These are phyloP conservation scores for Aulographum hederae DNA, from an alignment of 2,329 filamentous ascomycete species.

Conservation along the genomic window DNA sequence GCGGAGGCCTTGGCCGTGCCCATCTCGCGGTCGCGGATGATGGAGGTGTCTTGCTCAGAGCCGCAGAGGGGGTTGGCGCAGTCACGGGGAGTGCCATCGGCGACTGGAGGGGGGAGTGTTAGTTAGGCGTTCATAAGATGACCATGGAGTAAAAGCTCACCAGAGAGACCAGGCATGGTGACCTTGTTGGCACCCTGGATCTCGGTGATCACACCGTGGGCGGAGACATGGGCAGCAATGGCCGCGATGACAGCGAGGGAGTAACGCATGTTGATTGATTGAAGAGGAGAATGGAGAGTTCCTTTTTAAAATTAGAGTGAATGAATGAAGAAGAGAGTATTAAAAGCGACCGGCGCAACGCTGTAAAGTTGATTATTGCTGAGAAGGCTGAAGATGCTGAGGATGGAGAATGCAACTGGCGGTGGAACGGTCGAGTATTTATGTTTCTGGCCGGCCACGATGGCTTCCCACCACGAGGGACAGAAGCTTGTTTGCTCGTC, in stretches of 20 bases:
- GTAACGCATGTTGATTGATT: constrained; percentile 27
- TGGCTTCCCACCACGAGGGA: no score
- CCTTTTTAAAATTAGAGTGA: background rate
- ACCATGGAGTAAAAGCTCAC: constrained; percentile 13
- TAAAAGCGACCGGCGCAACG: constrained; percentile 1
- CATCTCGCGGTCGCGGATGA: constrained; percentile 45
- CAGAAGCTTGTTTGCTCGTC: no score
- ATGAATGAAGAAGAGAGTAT: background rate
- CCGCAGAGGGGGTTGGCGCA: constrained; percentile 43
- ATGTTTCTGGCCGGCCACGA: no score
- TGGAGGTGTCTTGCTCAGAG: constrained; percentile 51
- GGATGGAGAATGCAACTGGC: no score
- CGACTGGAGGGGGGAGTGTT: constrained; percentile 24
- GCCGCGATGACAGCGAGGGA: constrained; percentile 27
- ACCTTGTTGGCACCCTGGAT: constrained; percentile 43
- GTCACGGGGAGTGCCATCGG: constrained; percentile 49
- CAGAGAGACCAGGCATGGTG: constrained; percentile 41
- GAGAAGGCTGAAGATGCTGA: no score
- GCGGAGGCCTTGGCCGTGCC: constrained; percentile 33
- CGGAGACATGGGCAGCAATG: constrained; percentile 28
- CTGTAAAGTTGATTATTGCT: no score
- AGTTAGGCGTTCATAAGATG: constrained; percentile 4
- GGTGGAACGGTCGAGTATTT: no score
- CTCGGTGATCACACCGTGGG: constrained; percentile 39
- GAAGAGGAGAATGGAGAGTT: background rate